Evolutionary conservation across 2,329 filamentous ascomycete genomes (phyloP), one percentile per base, ranked within the genome.

Genomic region (Fusarium sp.): DNA sequence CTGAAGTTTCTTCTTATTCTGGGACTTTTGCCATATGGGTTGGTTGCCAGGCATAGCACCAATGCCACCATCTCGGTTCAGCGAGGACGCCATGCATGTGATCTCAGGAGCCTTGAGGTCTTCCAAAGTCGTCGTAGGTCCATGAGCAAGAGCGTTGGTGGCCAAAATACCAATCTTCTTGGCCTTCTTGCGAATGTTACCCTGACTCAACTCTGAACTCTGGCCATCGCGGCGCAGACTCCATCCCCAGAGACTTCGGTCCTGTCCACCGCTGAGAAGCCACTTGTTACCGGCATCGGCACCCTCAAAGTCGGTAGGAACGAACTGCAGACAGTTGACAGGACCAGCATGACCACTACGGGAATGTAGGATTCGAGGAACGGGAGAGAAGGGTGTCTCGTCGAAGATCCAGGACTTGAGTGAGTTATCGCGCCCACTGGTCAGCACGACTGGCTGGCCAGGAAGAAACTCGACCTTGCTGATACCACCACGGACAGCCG

Each of bases 401-500:
- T 98, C 95, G 73, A 98, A 97, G 65, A 98, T 96, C 95, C 95
- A 98, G 8, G 94, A 94, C 78, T 95, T 97, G 62, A 99, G 83
- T 12, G 94, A 93, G 80, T 99, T 99, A 78, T 99, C 96, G 47
- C 92, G 85, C 7, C 96, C 97, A 69, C 93, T 96, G 12, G 94
- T 97, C 28, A 98, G 84, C 41, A 99, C 87, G 5, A 98, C 91
- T 8, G 93, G 92, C 77, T 99, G 97, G 1, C 94, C 95, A 18
- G 91, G 84, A 13, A 99, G 84, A 74, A 99, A 99, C 74, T 98
- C 93, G 21, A 97, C 84, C 76, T 92, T 94, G 82, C 90, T 97
- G 46, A 98, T 88, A 6, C 94, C 95, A 28, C 93, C 92, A 16
- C 89, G 85, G 20, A 92, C 86, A n/a, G 82, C 78, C 3, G 80